Percentiles rank a stretch among this genome's conserved stretches.
phyloP scores from a whole-genome alignment of 2,329 filamentous ascomycete species.

The Knoxdaviesia proteae region DNA sequence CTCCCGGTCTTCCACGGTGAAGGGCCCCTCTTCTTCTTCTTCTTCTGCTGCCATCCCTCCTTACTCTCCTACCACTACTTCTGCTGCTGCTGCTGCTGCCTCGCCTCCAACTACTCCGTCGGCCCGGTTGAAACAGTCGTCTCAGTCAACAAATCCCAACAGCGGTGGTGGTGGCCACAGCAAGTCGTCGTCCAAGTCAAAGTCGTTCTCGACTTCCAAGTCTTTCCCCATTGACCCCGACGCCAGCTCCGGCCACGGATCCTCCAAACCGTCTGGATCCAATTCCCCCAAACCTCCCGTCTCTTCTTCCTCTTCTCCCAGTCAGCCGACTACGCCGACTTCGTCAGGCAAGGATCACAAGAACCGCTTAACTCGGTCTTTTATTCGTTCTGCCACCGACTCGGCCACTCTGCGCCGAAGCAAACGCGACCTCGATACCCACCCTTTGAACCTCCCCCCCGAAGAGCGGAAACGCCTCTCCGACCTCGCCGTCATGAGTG shows the following conservation, averaged over 20 bases:
- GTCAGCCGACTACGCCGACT: constrained; percentile 14
- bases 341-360: constrained; percentile 12
- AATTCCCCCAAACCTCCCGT: constrained; percentile 4
- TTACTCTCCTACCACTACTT: neutral
- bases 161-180: too few species aligned
- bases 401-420: constrained; percentile 24
- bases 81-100: neutral
- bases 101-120: neutral
- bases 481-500: constrained; percentile 41
- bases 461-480: constrained; percentile 68
- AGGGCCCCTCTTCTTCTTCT: neutral
- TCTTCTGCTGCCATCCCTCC: neutral
- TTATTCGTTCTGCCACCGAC: constrained; percentile 26
- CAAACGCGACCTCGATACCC: constrained; percentile 47
- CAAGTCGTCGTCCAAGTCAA: too few species aligned
- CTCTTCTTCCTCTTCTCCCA: constrained; percentile 12
- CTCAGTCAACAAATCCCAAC: too few species aligned
- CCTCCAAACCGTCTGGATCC: too few species aligned
- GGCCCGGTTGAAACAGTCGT: neutral
- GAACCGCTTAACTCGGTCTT: constrained; percentile 22
- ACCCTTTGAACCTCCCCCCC: constrained; percentile 77
- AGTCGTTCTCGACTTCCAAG: too few species aligned
- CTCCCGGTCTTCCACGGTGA: neutral
- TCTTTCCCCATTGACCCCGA: too few species aligned
- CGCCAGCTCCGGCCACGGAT: too few species aligned